Base-by-base conservation (phyloP, 1,284 basidiomycete species). In the Dichomitus squalens region DNA sequence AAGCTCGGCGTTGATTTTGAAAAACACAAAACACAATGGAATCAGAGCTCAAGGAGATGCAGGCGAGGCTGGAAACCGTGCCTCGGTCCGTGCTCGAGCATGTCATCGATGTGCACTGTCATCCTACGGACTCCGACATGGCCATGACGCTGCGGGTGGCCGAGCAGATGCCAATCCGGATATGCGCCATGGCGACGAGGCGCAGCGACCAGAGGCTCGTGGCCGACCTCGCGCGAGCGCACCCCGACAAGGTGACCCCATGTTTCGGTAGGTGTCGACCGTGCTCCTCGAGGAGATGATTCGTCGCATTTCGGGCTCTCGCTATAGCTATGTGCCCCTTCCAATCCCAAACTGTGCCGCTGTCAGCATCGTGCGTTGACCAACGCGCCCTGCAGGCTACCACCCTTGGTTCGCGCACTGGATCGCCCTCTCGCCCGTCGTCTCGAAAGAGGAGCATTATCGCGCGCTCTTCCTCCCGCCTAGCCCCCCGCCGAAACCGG, bases 401-500 rank as follows among this genome's bases (percentile, higher is more conserved):
- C 92, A 94, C 69, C 92, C 92, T 5, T 94, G 92, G 92, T 93
- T 90, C 71, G 77, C 84, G 3, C 85, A 93, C 70, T 78, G 78
- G 65, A 88, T 94, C 63, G 79, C 87, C 3, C 70, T 84, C 31
- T 64, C 64, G 18, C 57, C 59, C 53, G 52, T 55, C 53, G 33
- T 34, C 61, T 74, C 79, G 58, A 91, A 86, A 68, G 80, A 83
- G 59, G 75, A 79, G 12, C 92, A 94, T 71, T 94, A 93, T 70
- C 72, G 77, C 21, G 61, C 65, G 2, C 76, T 93, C 35, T 86
- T 93, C 62, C 72, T 81, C 64, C 58, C 68, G 11, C 27, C 41
- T 18, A 23, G 58, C 3, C 47, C 68, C 38, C 43, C 55, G 1
- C 49, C 68, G 4, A 63, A 69, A 53, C 54, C 65, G 36, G 67